Evolutionary conservation across 2,329 filamentous ascomycete genomes (phyloP), one percentile per base, ranked within the genome.

Genomic region (Diaporthe ilicicola): DNA sequence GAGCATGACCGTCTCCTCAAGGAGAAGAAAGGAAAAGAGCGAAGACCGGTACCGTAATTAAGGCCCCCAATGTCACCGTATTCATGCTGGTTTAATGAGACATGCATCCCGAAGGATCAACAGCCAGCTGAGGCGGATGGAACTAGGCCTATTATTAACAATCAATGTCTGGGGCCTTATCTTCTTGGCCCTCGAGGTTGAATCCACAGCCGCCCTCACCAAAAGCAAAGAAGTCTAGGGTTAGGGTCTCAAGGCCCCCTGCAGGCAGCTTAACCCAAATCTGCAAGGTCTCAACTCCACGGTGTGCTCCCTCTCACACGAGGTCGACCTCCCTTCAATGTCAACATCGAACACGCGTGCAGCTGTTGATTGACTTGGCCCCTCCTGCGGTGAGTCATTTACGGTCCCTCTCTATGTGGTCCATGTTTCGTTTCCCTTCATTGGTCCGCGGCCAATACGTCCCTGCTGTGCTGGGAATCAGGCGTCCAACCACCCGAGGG

Each of bases 61-160:
- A 19, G 34, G 64, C 65, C 51, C 37, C 65, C 51, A 67, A 67
- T 42, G 42, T 42, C 9, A 46, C 34, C 51, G 7, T 55, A 34
- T n/a, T 55, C 15, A 9, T 37, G 29, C 15, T n/a, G 10, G 51
- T 67, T 50, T 50, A 34, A 67, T 42, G 39, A 67, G 53, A 29
- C 9, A 12, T 1, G 44, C 29, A 37, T 46, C 65, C 51, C 39
- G 51, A 50, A 67, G 65, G 65, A 67, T 67, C 39, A 42, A 22
- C n/a, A 10, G 39, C n/a, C 29, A 48, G 51, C 29, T n/a, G 61
- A 44, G 29, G 13, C 29, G 46, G 15, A 24, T 37, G 44, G 61
- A 29, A 17, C 59, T 55, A 62, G 42, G 19, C 59, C 37, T 15
- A 15, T 48, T 32, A n/a, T 24, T 37, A n/a, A 19, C n/a, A 13